These are phyloP conservation scores for Suhomyces sp. DNA, from an alignment of 805 yeast species.

Conservation along the genomic window DNA sequence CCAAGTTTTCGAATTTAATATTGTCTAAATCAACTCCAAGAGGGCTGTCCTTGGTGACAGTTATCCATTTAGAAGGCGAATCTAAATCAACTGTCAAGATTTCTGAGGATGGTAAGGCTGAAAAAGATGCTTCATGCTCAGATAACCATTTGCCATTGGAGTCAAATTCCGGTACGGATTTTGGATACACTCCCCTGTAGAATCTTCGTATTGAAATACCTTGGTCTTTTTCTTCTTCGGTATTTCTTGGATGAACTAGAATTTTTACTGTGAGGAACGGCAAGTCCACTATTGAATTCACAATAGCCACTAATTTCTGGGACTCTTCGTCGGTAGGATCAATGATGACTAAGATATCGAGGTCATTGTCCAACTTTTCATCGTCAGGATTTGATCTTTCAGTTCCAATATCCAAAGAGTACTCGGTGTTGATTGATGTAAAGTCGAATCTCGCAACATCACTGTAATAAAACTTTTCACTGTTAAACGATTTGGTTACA, in stretches of 20 bases:
- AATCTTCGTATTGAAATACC: constrained; percentile 52
- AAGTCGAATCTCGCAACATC: constrained; percentile 50
- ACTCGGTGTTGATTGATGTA: constrained; percentile 24
- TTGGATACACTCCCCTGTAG: constrained; percentile 47
- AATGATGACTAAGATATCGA: constrained; percentile 58
- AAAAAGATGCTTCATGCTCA: constrained; percentile 34
- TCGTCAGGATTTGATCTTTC: constrained; percentile 4
- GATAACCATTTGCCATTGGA: constrained; percentile 16
- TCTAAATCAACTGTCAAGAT: constrained; percentile 56
- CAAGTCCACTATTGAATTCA: constrained; percentile 37
- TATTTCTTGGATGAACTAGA: constrained; percentile 54
- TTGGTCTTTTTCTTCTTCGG: constrained; percentile 22
- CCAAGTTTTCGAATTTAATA: constrained; percentile 42
- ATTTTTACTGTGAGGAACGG: constrained; percentile 54
- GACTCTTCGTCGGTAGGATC: constrained; percentile 74
- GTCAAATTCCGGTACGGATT: constrained; percentile 28
- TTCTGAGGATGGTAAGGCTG: constrained; percentile 45
- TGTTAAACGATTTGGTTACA: constrained; percentile 45
- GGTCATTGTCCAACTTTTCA: constrained; percentile 21
- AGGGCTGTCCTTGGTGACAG: constrained; percentile 45
- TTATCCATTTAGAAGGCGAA: constrained; percentile 68
- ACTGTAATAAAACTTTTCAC: constrained; percentile 38
- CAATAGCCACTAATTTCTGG: constrained; percentile 56
- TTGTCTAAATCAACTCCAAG: constrained; percentile 57
- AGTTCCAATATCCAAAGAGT: constrained; percentile 24